Conservation (phyloP, 75 land plant species). For the Cunninghamia lanceolata region DNA sequence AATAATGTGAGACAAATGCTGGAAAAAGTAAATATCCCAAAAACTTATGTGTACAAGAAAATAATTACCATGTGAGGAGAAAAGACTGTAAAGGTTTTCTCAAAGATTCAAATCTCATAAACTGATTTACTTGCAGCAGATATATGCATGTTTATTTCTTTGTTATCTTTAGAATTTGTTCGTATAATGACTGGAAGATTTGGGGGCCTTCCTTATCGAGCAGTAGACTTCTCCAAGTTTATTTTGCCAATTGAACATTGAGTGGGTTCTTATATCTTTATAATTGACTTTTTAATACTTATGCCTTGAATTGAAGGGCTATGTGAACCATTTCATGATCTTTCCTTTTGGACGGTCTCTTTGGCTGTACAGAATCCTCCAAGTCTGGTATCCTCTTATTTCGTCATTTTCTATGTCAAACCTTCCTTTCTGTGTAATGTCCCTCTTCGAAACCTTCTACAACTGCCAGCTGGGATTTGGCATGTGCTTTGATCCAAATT, state of each 20-base stretch:
- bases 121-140: too few species aligned
- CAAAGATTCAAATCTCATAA: too few species aligned
- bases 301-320: too few species aligned
- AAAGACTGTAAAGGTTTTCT: too few species aligned
- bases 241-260: neutral
- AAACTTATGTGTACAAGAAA: too few species aligned
- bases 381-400: neutral
- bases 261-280: neutral
- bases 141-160: neutral
- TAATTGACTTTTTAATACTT: too few species aligned
- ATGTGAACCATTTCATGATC: neutral
- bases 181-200: neutral
- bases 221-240: neutral
- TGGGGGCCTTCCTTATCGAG: neutral
- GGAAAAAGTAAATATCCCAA: too few species aligned
- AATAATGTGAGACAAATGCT: too few species aligned
- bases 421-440: neutral
- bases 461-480: neutral
- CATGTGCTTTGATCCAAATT: too few species aligned
- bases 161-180: neutral
- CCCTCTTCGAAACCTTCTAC: neutral
- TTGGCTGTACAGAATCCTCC: neutral
- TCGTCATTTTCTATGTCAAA: too few species aligned
- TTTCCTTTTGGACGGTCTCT: neutral
- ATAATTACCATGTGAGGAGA: too few species aligned